Evolutionary conservation across 345 rosid genomes (phyloP), one percentile per base, ranked within the genome.

Genomic region (Citrus glauca): DNA sequence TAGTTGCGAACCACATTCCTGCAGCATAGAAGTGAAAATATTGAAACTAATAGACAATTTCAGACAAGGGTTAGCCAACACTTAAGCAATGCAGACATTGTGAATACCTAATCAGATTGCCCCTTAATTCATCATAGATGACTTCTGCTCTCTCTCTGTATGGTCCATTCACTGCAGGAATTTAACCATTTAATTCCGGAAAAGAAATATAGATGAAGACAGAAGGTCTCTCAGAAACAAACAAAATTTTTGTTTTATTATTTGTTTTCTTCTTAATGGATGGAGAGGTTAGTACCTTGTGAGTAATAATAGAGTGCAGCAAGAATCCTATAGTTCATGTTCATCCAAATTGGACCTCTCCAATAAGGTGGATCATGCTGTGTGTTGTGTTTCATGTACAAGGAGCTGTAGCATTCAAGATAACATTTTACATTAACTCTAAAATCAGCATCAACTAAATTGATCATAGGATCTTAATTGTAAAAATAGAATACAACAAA

Each of bases 311-410:
- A 80, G 45, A 96, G 91, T 14, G 99, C 89, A 68, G 97, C 90
- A 73, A 96, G 94, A 77, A 92, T 89, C 93, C 91, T 77, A 86
- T 92, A 96, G 81, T 94, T 96, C 89, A 96, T 81, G 88, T 94
- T 96, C 91, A 92, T 89, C 97, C 98, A 94, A 79, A 92, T 86
- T 20, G 97, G 93, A 70, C 98, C 97, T 85, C 98, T 91, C 99
- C 99, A 96, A 72, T 96, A 96, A 7, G 98, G 98, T 72, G 98
- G 90, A 55, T 96, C 93, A 28, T 91, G 94, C 84, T 96, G 91
- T 10, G 94, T 89, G 82, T 94, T 96, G 83, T 88, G 91, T 84
- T 90, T 90, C 98, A 94, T 96, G 89, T 94, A 92, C 83, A 94
- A 32, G 70, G 97, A 88, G 82, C 97, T 96, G 84, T 45, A 42